These are phyloP conservation scores for Haplosporangium sp. DNA, from an alignment of 371 early-diverging fungal genomes.

Conservation along the genomic window DNA sequence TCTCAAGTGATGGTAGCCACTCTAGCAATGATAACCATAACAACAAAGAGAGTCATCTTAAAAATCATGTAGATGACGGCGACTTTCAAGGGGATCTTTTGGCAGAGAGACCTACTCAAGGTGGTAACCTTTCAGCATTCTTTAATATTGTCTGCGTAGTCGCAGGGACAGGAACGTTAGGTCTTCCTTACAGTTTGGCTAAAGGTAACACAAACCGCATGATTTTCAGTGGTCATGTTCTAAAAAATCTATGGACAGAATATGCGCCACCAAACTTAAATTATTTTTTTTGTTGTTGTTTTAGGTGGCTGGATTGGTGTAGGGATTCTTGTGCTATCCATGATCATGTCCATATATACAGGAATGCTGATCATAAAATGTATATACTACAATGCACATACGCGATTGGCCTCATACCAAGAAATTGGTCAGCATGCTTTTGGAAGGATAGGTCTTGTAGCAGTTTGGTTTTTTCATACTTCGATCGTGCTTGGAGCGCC, in stretches of 20 bases:
- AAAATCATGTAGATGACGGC: background rate
- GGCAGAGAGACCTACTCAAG: conserved; percentile 46
- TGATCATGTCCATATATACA: conserved; percentile 78
- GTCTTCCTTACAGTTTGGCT: conserved; percentile 83
- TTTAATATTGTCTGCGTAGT: conserved; percentile 85
- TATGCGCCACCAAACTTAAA: background rate
- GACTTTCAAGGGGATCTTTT: conserved; percentile 23
- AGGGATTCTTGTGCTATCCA: conserved; percentile 76
- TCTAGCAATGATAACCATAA: background rate
- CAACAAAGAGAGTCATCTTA: background rate
- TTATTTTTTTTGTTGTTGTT: background rate
- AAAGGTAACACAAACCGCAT: conserved; percentile 44
- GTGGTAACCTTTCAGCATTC: conserved; percentile 59
- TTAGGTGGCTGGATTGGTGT: conserved; percentile 86
- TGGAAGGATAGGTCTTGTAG: conserved; percentile 68
- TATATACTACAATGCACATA: conserved; percentile 67
- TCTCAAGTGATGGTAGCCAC: conserved; percentile 28
- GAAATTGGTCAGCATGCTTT: conserved; percentile 77
- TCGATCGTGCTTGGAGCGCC: conserved; percentile 79
- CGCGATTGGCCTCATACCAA: conserved; percentile 68
- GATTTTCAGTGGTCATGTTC: background rate
- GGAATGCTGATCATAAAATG: conserved; percentile 78
- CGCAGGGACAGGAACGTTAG: conserved; percentile 88
- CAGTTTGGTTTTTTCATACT: conserved; percentile 74
- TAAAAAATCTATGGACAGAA: background rate